Conservation (phyloP, 1,139 yeast genomes). For the Hyphopichia buzzinii region DNA sequence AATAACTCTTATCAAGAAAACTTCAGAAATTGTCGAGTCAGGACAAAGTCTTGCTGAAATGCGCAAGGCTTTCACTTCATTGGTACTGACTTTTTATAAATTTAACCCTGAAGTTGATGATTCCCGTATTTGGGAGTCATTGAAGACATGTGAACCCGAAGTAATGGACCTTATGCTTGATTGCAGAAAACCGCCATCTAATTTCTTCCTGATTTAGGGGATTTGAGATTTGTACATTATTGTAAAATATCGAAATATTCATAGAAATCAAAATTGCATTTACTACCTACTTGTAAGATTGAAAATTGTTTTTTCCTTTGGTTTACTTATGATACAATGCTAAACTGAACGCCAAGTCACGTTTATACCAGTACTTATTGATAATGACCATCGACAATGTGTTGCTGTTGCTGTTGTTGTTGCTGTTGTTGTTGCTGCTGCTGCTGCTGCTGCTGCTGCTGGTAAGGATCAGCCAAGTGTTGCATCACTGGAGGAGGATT, state of each 20-base stretch:
- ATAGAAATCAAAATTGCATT: no score
- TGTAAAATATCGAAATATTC: no score
- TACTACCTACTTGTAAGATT: no score
- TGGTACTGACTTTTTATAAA: neutral
- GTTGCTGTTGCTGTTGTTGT: slow-evolving; percentile 9
- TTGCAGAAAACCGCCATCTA: neutral
- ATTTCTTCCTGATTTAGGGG: neutral
- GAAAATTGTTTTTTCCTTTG: neutral
- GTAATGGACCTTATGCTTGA: neutral
- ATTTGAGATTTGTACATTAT: neutral
- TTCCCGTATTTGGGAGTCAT: neutral
- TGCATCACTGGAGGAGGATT: slow-evolving; percentile 38
- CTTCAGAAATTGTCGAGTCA: neutral
- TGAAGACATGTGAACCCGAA: neutral
- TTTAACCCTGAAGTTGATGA: slow-evolving; percentile 1
- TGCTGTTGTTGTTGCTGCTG: slow-evolving; percentile 14
- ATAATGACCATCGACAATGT: slow-evolving; percentile 6
- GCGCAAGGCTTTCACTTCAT: neutral
- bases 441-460: slow-evolving; percentile 32
- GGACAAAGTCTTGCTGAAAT: neutral
- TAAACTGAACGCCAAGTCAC: no score
- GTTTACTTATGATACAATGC: neutral
- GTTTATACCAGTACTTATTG: no score
- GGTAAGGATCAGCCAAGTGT: slow-evolving; percentile 39
- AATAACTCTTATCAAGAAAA: neutral